phyloP scores from a whole-genome alignment of 192 early-diverging fungal species.

The Coemansia sp. region DNA sequence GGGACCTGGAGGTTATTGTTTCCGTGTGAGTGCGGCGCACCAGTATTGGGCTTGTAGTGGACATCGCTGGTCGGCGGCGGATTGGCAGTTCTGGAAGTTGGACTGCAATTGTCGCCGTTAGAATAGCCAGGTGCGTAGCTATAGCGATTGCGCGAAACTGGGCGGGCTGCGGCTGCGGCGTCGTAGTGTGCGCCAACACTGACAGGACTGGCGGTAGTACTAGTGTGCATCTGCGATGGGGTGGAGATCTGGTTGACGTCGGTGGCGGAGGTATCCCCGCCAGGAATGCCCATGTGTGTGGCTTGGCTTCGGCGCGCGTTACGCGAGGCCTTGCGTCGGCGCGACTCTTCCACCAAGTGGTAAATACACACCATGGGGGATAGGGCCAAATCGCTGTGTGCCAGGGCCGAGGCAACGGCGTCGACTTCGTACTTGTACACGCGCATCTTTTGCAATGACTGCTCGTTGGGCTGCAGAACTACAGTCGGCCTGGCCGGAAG shows the following conservation, averaged over 20 bases:
- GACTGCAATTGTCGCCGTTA: conserved; percentile 21
- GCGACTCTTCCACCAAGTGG: conserved; percentile 49
- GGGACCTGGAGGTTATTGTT: conserved; percentile 16
- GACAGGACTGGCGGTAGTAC: conserved; percentile 4
- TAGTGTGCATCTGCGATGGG: background rate
- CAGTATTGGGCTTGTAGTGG: conserved; percentile 13
- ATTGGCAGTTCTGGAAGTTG: conserved; percentile 6
- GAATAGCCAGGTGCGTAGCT: conserved; percentile 43
- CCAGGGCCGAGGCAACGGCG: conserved; percentile 36
- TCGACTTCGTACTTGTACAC: conserved; percentile 43
- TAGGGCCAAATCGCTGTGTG: conserved; percentile 41
- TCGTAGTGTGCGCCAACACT: background rate
- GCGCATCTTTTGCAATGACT: conserved; percentile 50
- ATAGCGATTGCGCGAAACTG: conserved; percentile 34
- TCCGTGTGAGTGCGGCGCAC: conserved; percentile 12
- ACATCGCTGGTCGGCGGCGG: background rate
- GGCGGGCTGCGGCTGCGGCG: conserved; percentile 18
- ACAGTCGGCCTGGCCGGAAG: conserved; percentile 61
- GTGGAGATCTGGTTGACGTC: conserved; percentile 9
- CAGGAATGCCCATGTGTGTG: conserved; percentile 23
- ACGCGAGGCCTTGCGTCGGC: conserved; percentile 42
- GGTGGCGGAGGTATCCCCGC: conserved; percentile 12
- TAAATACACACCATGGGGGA: conserved; percentile 54
- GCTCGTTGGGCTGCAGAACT: conserved; percentile 46
- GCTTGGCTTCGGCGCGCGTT: conserved; percentile 49